These are phyloP conservation scores for Pseudogymnoascus sp. DNA, from an alignment of 2,329 filamentous ascomycete genomes.

Conservation along the genomic window DNA sequence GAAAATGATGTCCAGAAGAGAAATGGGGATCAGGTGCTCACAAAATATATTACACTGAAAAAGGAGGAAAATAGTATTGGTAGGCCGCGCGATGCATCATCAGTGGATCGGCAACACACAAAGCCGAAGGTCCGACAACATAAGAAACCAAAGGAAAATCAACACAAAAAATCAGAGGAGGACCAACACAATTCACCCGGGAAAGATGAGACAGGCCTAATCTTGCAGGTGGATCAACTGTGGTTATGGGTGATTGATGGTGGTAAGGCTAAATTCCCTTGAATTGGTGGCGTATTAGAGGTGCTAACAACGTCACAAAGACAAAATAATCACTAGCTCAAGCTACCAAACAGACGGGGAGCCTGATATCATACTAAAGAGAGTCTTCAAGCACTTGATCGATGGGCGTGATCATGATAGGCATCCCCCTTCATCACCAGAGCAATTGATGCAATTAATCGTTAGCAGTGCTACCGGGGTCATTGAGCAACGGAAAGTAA, in stretches of 20 bases:
- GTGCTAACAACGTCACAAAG: background rate
- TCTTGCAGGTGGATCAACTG: background rate
- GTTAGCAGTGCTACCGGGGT: background rate
- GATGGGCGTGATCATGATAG: background rate
- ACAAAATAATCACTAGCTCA: constrained; percentile 7
- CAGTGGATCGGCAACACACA: background rate
- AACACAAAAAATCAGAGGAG: background rate
- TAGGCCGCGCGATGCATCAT: background rate
- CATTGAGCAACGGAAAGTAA: background rate
- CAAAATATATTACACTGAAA: background rate
- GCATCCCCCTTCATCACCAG: background rate
- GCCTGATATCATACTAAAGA: background rate
- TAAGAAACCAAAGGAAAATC: background rate
- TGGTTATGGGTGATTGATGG: background rate
- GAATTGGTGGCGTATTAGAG: background rate
- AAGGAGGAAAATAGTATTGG: background rate
- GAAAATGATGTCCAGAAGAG: background rate
- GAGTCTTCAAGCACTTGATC: background rate
- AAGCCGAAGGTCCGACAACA: background rate
- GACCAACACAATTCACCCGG: background rate
- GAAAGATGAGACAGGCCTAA: background rate
- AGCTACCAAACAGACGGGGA: background rate
- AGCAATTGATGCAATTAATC: background rate
- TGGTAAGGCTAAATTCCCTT: background rate
- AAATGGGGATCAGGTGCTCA: background rate